These are phyloP conservation scores for Anisogramma anomala DNA, from an alignment of 2,329 filamentous ascomycete species.

Conservation along the genomic window DNA sequence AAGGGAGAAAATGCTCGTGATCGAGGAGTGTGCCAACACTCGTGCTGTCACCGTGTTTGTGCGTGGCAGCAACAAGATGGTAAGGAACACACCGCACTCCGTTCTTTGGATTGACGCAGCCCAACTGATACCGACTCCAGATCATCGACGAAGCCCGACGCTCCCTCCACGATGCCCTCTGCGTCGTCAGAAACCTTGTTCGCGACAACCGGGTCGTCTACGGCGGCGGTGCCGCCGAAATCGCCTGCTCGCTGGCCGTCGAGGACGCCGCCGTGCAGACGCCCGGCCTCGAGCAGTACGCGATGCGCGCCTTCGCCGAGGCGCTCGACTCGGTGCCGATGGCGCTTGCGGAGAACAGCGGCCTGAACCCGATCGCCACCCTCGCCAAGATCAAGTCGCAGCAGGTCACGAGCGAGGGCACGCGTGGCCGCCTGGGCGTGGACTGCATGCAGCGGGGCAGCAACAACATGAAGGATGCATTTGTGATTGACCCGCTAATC, in stretches of 20 bases:
- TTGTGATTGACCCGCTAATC: slow-evolving; percentile 96
- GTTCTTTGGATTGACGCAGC: slow-evolving; percentile 4
- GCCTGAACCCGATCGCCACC: slow-evolving; percentile 89
- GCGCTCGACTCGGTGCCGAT: slow-evolving; percentile 88
- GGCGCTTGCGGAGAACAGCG: slow-evolving; percentile 95
- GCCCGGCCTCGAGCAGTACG: slow-evolving; percentile 95
- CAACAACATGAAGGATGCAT: slow-evolving; percentile 96
- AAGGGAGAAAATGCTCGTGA: slow-evolving; percentile 97
- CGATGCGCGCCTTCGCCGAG: slow-evolving; percentile 95
- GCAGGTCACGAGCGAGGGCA: slow-evolving; percentile 63
- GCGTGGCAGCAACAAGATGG: slow-evolving; percentile 98
- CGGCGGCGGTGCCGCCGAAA: slow-evolving; percentile 90
- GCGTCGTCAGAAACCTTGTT: slow-evolving; percentile 93
- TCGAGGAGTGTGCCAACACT: slow-evolving; percentile 98
- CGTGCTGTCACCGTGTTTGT: slow-evolving; percentile 94
- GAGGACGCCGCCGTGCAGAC: slow-evolving; percentile 93
- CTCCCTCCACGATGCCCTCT: slow-evolving; percentile 92
- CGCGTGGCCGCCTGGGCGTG: slow-evolving; percentile 63
- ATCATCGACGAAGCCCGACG: slow-evolving; percentile 99
- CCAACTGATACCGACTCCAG: slow-evolving; percentile 31
- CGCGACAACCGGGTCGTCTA: slow-evolving; percentile 96
- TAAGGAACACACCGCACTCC: slow-evolving; percentile 38
- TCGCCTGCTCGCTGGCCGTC: slow-evolving; percentile 91
- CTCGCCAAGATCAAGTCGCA: slow-evolving; percentile 91
- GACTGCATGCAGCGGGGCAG: slow-evolving; percentile 95